Percentiles rank a stretch among this genome's conserved stretches.
phyloP scores from a whole-genome alignment of 306 rosid species.

The Hylodesmum podocarpum region DNA sequence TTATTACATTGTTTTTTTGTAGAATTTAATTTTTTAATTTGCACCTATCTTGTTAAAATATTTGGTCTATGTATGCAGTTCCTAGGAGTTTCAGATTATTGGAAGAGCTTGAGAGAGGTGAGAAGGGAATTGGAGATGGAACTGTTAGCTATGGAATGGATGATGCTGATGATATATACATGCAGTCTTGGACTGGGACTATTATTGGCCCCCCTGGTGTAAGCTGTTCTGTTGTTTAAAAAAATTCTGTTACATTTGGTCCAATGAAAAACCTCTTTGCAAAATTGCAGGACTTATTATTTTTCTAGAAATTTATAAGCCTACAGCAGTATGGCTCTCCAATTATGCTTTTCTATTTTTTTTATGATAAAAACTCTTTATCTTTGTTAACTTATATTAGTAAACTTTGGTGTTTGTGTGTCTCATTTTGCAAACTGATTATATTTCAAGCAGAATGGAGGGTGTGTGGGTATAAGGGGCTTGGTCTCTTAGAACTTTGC shows the following conservation, averaged over 20 bases:
- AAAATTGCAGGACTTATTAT: slow-evolving; percentile 7
- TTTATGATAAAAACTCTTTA: neutral
- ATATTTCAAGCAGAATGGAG: slow-evolving; percentile 19
- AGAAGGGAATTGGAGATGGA: slow-evolving; percentile 98
- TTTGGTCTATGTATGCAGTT: slow-evolving; percentile 49
- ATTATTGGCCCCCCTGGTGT: slow-evolving; percentile 94
- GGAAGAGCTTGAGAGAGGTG: slow-evolving; percentile 99
- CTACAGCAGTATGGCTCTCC: neutral
- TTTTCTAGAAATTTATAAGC: neutral
- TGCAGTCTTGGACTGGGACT: slow-evolving; percentile 99
- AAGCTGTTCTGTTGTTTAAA: slow-evolving; percentile 36
- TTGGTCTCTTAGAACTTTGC: slow-evolving; percentile 3
- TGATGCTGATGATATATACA: slow-evolving; percentile 91
- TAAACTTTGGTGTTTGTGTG: neutral
- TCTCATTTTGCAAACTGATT: slow-evolving; percentile 9
- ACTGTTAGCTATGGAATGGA: slow-evolving; percentile 99
- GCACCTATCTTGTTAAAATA: slow-evolving; percentile 2
- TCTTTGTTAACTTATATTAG: neutral
- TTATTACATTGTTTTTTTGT: neutral
- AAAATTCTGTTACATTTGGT: slow-evolving; percentile 9
- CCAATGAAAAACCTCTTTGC: neutral
- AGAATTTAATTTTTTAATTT: neutral
- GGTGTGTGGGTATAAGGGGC: neutral
- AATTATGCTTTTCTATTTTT: slow-evolving; percentile 10
- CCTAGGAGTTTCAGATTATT: slow-evolving; percentile 94